Evolutionary conservation across 2,329 filamentous ascomycete genomes (phyloP), one percentile per base, ranked within the genome.

Genomic region (Penicillium polonicum): DNA sequence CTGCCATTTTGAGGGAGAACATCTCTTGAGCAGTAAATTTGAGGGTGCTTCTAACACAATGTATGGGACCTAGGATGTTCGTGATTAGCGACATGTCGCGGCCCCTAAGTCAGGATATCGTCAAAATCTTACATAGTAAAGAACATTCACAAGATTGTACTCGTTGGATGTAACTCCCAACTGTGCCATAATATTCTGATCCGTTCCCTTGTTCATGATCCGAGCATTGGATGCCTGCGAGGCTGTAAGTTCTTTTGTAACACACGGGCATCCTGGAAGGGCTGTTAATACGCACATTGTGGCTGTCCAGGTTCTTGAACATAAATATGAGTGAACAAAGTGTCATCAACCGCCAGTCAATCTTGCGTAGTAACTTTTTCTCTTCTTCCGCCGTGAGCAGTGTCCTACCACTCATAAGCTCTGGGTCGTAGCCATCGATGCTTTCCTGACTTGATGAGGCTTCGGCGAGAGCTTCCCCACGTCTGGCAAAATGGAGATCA

Each of bases 301-400:
- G 63, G 9, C 65, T 66, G 55, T 75, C 74, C 23, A 73, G 38
- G 25, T 67, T 74, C 43, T 72, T 70, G 19, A 69, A 57, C 43
- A 70, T 58, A 39, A 66, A 73, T 46, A 74, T 66, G 15, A 75
- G 53, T 27, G 72, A 66, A 36, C 73, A 76, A 29, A 79, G 60
- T 0, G 74, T 72, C 72, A 80, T 77, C 2, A 79, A 65, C 41
- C 73, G 74, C 75, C 70, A 76, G 59, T 80, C 77, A 23, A 80
- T 74, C 12, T 73, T 70, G 15, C 76, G 70, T 44, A 81, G 67
- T 12, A 81, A 62, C 55, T 71, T 79, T 60, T 75, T 80, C 59
- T 81, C 79, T 57, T 81, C 79, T 5, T 73, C 75, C 0, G 70
- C 70, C 4, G 70, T 77, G 12, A 78, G 60, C 8, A 70, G 51